Base-by-base conservation (phyloP, 768 basidiomycete genomes). In the Naematelia aurantialba region DNA sequence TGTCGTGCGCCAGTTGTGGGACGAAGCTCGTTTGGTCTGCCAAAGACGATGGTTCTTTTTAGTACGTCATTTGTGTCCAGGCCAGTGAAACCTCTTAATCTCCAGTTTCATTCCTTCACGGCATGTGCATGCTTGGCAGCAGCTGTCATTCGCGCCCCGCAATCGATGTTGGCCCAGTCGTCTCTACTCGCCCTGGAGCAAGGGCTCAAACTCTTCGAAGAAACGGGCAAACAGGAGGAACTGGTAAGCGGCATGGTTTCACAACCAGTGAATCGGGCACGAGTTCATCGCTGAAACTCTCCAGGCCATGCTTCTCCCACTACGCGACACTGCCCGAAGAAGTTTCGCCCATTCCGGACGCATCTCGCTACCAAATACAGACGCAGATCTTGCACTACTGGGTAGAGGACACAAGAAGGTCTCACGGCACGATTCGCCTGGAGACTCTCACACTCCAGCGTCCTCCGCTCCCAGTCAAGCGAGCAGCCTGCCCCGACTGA, bases 71-170 rank as follows among this genome's bases (percentile, higher is more conserved):
- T 42, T 24, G 1, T 30, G 17, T 22, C 10, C 24, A 3, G 17
- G 5, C 2, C 48, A 5, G 27, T 10, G 22, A 50, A 19, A 24
- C 45, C 25, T n/a, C 8, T 48, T 19, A 17, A n/a, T n/a, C 14
- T 22, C 8, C 29, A 62, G 61, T 62, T 62, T 34, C 51, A 62
- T 29, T 5, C 56, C 11, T 58, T 62, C 45, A 52, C 56, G 2
- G 61, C 61, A n/a, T 62, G 61, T 48, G 61, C 57, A 8, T 62
- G 61, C 48, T 51, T 62, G 3, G 61, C 61, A 5, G 61, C 61
- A 21, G 49, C 61, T 24, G 57, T 58, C 14, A 62, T 62, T 34
- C 14, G 61, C 2, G 61, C 61, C 8, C 61, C 61, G 1, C 29
- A 19, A 17, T 58, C 56, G 5, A 53, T 62, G 45, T 39, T 62